Evolutionary conservation across 768 basidiomycete species (phyloP), one percentile per base, ranked within the genome.

Genomic region (Podaxis pistillaris): DNA sequence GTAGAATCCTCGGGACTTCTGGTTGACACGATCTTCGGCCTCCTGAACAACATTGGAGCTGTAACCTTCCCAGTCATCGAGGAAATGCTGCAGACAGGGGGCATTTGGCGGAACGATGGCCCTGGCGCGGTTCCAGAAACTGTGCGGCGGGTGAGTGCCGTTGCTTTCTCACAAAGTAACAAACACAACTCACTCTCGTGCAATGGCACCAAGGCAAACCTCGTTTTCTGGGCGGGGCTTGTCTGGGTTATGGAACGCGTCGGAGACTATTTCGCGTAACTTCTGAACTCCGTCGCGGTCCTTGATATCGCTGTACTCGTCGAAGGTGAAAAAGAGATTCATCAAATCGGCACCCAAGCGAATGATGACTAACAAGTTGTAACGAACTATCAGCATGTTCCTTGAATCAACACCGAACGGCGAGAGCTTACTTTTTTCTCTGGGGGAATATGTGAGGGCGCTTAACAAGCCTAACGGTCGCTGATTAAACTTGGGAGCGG

Each of bases 1-100:
- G 1, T 71, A 66, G 44, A 79, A 66, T 11, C 50, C 62, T n/a
- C 68, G 72, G 22, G 70, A 38, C 47, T 59, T 54, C 12, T 69
- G 55, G 17, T 64, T 54, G 12, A 63, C 63, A 2, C 75, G 71
- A 62, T 74, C 73, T 3, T 63, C 65, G 0, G 76, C 76, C 58
- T 79, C 70, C 5, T 73, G 66, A 8, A 73, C 71, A 3, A 79
- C 71, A 0, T 75, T 51, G 1, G 73, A 66, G 1, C 71, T 50
- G 59, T 74, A 79, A 9, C 66, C 61, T 8, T 71, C 64, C 58
- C 77, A 72, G n/a, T 33, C 51, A 17, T 67, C 44, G 13, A 81
- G 63, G 62, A 81, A 75, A 28, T 70, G 73, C 41, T 57, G 28
- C 1, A 63, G 53, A 19, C 64, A 63, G 12, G 53, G 28, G 2